A percentile compares a stretch with the other conserved stretches of the same genome.
phyloP scores from a whole-genome alignment of 495 filamentous ascomycete species.

The Hypomontagnella submonticulosa region DNA sequence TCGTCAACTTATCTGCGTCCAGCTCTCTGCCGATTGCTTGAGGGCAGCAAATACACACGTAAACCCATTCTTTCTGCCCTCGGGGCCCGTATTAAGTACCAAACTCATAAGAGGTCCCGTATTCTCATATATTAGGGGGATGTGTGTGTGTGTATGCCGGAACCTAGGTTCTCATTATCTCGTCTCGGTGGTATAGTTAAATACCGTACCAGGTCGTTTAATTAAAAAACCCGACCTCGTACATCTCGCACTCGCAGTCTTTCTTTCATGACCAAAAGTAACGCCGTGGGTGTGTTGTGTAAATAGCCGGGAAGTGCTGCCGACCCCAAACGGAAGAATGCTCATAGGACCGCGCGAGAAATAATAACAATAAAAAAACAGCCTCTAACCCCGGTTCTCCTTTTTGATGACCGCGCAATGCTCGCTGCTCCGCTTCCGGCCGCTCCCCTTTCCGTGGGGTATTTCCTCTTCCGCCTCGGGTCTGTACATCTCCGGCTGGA shows the following conservation, averaged over 20 bases:
- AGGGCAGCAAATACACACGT: constrained; percentile 19
- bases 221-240: constrained; percentile 29
- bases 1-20: constrained; percentile 43
- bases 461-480: constrained; percentile 55
- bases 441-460: constrained; percentile 45
- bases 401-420: constrained; percentile 50
- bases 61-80: constrained; percentile 22
- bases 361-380: constrained; percentile 26
- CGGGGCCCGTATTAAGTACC: constrained; percentile 35
- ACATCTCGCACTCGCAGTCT: constrained; percentile 28
- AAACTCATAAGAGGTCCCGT: constrained; percentile 31
- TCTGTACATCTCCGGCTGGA: constrained; percentile 76
- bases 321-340: constrained; percentile 46
- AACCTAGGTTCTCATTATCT: constrained; percentile 43
- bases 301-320: constrained; percentile 38
- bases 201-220: constrained; percentile 29
- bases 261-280: constrained; percentile 35
- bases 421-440: constrained; percentile 55
- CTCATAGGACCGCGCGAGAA: constrained; percentile 28
- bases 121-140: constrained; percentile 24
- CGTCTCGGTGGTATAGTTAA: constrained; percentile 43
- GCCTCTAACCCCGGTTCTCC: constrained; percentile 45
- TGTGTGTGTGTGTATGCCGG: constrained; percentile 3
- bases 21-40: constrained; percentile 32
- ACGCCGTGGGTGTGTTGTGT: constrained; percentile 30